phyloP scores from a whole-genome alignment of 192 early-diverging fungal genomes.

The Lobosporangium transversale region DNA sequence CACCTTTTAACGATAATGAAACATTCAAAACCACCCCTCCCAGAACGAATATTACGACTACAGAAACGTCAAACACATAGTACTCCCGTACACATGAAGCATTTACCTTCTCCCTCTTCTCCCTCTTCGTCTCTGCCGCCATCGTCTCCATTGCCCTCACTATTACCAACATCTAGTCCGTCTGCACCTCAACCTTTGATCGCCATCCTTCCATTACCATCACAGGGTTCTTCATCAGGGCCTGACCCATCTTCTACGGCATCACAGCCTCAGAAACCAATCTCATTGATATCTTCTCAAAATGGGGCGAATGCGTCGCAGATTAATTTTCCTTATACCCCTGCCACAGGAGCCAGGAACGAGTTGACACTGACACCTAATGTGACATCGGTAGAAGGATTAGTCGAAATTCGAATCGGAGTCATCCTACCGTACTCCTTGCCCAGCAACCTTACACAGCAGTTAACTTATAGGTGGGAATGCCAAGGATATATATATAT shows the following conservation, averaged over 20 bases:
- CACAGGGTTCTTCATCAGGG: not conserved
- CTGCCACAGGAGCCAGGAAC: conserved; percentile 33
- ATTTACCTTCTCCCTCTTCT: not conserved
- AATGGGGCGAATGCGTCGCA: conserved; percentile 14
- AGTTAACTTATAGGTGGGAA: conserved; percentile 42
- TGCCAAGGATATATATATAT: too few species aligned
- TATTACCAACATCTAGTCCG: not conserved
- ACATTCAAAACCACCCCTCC: not conserved
- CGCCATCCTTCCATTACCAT: not conserved
- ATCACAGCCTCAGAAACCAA: not conserved
- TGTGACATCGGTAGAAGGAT: conserved; percentile 18
- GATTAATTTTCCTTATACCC: conserved; percentile 24
- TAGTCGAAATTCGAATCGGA: conserved; percentile 42
- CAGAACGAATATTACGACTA: not conserved
- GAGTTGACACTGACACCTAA: conserved; percentile 37
- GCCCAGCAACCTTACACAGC: conserved; percentile 44
- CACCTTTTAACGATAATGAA: not conserved
- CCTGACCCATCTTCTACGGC: not conserved
- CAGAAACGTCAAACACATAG: not conserved
- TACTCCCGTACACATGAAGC: not conserved
- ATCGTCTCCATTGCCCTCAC: not conserved
- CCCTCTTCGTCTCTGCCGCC: not conserved
- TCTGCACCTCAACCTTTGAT: not conserved
- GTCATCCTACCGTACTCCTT: conserved; percentile 42
- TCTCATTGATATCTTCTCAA: conserved; percentile 13